Base-by-base conservation (phyloP, 2,329 filamentous ascomycete species). In the Botrytis squamosa region DNA sequence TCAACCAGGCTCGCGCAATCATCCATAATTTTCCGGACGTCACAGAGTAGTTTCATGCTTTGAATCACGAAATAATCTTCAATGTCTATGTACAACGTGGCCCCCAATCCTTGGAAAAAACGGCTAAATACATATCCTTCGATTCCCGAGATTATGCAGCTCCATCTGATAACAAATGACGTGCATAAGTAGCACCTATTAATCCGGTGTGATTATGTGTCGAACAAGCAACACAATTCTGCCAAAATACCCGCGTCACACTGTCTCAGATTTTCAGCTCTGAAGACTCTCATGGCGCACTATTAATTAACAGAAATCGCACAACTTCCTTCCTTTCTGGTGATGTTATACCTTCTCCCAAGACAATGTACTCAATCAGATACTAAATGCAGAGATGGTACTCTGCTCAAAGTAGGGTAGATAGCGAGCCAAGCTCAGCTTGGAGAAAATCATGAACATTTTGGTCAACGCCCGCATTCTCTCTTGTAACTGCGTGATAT, bases 211-310 rank as follows among this genome's bases (percentile, higher is more conserved):
- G 52, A 29, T 42, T 49, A 68, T 40, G 36, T 25, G 46, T 42
- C 65, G 18, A 33, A 22, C 33, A 36, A 44, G 40, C 38, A 12
- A 29, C 62, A 44, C 8, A 22, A 40, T 29, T 67, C 9, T 67
- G 12, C 10, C 36, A 42, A 29, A 42, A n/a, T n/a, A 40, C 16
- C 22, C 60, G 49, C 8, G 49, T 40, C 25, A 57, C 49, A 42
- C 16, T 69, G 49, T 69, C 66, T 42, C 66, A 18, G 18, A 18
- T 29, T 42, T 33, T 57, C 66, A 57, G 66, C 66, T 69, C 10
- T 16, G 18, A 25, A 33, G 1, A 18, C 44, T 5, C 12, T 33
- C 25, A 20, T 68, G 36, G 25, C 36, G 49, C 36, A 42, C 49
- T 68, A 33, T 42, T 25, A 29, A 57, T 5, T 6, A 55, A 22